Base-by-base conservation (phyloP, 2,329 filamentous ascomycete genomes). In the Triangularia setosa region DNA sequence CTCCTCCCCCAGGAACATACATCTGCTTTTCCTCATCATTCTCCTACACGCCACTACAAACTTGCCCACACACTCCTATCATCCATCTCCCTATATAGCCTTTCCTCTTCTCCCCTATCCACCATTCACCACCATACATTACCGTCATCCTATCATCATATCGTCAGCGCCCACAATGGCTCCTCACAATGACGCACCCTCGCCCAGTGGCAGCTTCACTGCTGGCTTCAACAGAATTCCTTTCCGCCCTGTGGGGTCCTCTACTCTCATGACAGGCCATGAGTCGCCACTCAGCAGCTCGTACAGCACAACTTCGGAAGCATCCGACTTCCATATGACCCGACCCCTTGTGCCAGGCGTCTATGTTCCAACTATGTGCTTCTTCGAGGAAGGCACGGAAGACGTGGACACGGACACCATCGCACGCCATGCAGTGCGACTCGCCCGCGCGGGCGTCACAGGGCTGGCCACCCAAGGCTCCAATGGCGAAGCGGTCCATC, bases 401-500 rank as follows among this genome's bases (percentile, higher is more conserved):
- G 85, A 91, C 62, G 78, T 92, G 62, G 90, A 92, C 72, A 80
- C 84, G 12, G 76, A 79, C 35, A 84, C 86, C 44, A 87, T 88
- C 64, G 81, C 83, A 58, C 82, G 79, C 60, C 80, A 85, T 73
- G 87, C 89, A 40, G 83, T 90, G 60, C 86, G 87, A 71, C 85
- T 94, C n/a, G 90, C 90, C 56, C 82, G 87, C 71, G 85, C 89
- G 27, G 91, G 91, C 68, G 85, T 93, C 52, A 84, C 88, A 16
- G 90, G 90, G 21, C 82, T 94, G 56, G 89, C 90, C 58, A 91
- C 89, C 11, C 90, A 93, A 75, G 91, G 91, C 56, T 92, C 89
- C 73, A 94, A 94, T 73, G 91, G 91, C 71, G 91, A 95, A 79
- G 90, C 91, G 7, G 90, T 93, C 12, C 90, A 93, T 73, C 83